Percentiles rank a stretch among this genome's conserved stretches.
Conservation (phyloP, 805 yeast species). For the Metschnikowia corniflorae region DNA sequence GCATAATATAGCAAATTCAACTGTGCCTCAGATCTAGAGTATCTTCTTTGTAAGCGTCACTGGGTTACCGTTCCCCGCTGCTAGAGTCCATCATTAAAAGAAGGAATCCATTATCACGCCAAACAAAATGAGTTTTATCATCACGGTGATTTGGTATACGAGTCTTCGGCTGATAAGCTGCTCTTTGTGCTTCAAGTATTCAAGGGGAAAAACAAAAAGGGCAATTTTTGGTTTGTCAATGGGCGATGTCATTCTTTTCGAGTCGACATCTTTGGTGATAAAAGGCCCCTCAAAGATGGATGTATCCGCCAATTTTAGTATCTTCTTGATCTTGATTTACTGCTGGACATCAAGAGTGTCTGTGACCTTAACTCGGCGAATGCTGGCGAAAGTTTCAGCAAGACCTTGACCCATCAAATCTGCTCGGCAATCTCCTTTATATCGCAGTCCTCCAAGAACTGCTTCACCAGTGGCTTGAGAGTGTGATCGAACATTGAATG, state of each 20-base stretch:
- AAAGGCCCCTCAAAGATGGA: conserved; percentile 71
- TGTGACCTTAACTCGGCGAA: conserved; percentile 44
- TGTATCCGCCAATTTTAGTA: conserved; percentile 56
- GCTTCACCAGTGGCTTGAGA: conserved; percentile 51
- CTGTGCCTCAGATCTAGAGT: too few species aligned
- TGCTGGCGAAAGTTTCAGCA: conserved; percentile 23
- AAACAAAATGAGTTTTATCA: too few species aligned
- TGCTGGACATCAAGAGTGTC: conserved; percentile 81
- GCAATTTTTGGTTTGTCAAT: conserved; percentile 72
- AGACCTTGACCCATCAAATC: conserved; percentile 65
- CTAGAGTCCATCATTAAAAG: too few species aligned
- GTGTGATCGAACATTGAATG: conserved; percentile 34
- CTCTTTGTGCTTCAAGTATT: conserved; percentile 72
- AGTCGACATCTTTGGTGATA: conserved; percentile 81
- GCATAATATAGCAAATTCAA: too few species aligned
- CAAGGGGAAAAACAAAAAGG: conserved; percentile 84
- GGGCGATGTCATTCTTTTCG: conserved; percentile 68
- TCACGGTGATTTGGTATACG: too few species aligned
- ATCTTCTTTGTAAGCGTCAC: too few species aligned
- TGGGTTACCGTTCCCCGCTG: too few species aligned
- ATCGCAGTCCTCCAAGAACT: conserved; percentile 60
- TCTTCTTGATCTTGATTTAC: conserved; percentile 80
- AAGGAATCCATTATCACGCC: too few species aligned
- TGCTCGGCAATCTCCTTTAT: conserved; percentile 33
- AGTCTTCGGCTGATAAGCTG: conserved; percentile 81